phyloP scores from a whole-genome alignment of 2,329 filamentous ascomycete genomes.

The Botrytis squamosa region DNA sequence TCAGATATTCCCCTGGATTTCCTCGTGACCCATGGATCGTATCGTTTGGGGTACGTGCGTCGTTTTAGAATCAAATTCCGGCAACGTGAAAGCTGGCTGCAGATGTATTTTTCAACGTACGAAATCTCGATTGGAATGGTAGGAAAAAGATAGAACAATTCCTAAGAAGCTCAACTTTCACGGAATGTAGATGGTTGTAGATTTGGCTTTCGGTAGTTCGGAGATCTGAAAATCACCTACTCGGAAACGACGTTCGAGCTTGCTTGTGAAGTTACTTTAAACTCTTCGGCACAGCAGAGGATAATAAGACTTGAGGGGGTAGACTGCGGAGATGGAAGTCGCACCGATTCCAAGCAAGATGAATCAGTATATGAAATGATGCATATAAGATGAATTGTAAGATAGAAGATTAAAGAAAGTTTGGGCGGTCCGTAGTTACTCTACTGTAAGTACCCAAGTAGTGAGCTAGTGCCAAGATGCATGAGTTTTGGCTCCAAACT shows the following conservation, averaged over 20 bases:
- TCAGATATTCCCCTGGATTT: not conserved
- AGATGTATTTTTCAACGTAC: not conserved
- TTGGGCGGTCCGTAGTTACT: not conserved
- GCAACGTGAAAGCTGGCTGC: not conserved
- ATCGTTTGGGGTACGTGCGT: not conserved
- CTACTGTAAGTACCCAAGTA: not conserved
- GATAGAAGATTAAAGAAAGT: not conserved
- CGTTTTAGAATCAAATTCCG: not conserved
- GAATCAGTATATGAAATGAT: not conserved
- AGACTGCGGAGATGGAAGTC: not conserved
- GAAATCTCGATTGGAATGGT: not conserved
- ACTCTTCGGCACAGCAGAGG: not conserved
- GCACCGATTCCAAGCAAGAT: not conserved
- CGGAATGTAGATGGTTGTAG: not conserved
- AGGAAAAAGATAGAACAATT: not conserved
- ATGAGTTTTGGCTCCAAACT: slow-evolving; percentile 12
- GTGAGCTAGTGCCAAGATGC: not conserved
- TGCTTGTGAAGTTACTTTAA: not conserved
- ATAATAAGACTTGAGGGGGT: not conserved
- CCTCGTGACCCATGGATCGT: not conserved
- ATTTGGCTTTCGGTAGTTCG: not conserved
- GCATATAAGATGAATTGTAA: not conserved
- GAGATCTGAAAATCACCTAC: not conserved
- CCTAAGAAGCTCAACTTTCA: not conserved
- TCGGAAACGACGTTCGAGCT: not conserved